Evolutionary conservation across 768 basidiomycete species (phyloP), one percentile per base, ranked within the genome.

Genomic region (Collybia sordida): DNA sequence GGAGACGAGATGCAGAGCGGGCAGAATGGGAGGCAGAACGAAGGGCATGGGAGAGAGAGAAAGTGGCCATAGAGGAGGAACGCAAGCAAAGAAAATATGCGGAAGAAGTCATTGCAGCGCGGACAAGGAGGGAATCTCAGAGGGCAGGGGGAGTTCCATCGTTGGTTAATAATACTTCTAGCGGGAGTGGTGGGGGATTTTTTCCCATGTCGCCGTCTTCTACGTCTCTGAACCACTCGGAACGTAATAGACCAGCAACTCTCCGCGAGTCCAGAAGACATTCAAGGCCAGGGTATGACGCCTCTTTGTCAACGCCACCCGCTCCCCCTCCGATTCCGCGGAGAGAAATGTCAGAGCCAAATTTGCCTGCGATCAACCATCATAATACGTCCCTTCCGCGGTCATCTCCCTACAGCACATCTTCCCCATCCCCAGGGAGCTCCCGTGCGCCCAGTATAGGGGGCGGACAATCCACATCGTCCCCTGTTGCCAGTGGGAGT

Each of bases 91-190:
- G 71, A 38, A 54, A 69, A 47, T 86, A 79, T 60, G 69, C 73
- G 12, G 85, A 86, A 42, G 80, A 84, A 62, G 72, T 90, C 15
- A 72, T 71, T 31, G 85, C 84, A 24, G 69, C 86, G 3, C 75
- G 89, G 55, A 52, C 71, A 36, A 71, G 88, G 57, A 79, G 85
- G 53, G 87, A 90, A 59, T 67, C 73, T 3, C 67, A 72, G 47
- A 78, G 83, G 59, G 72, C 70, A 27, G 83, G 83, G 36, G 71
- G 67, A 6, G 58, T 68, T 19, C 62, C 67, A 35, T 56, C 63
- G 28, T 55, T 61, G 17, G 51, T 57, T 60, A 60, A 46, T 45
- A 49, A 45, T 52, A 37, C 39, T 21, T 22, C 17, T 25, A 46
- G 37, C 39, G 54, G 53, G 59, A 62, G 59, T 49, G 51, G 61